Conservation (phyloP, 2,329 filamentous ascomycete genomes). For the Stagonosporopsis chrysanthemi region DNA sequence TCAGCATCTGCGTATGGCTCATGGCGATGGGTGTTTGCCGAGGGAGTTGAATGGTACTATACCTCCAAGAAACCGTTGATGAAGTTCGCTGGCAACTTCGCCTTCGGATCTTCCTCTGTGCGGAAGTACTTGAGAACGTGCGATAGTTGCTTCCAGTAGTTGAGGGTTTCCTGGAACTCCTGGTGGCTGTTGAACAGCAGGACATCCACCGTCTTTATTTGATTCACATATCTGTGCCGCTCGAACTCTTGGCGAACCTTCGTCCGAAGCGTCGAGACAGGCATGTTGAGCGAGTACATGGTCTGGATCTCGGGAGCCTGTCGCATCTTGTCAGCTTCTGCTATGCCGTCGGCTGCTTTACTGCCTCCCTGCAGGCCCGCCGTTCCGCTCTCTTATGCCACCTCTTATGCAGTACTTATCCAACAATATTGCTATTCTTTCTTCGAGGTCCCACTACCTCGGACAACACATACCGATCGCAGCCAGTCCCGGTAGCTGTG, state of each 20-base stretch:
- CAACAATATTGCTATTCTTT: not conserved
- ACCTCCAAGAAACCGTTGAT: constrained; percentile 96
- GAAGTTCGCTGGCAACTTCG: constrained; percentile 84
- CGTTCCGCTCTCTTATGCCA: not conserved
- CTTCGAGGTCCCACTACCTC: not conserved
- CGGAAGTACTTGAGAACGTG: constrained; percentile 98
- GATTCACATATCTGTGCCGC: constrained; percentile 89
- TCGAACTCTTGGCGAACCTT: constrained; percentile 98
- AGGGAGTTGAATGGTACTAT: constrained; percentile 40
- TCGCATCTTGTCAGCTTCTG: constrained; percentile 20
- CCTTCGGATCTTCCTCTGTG: constrained; percentile 79
- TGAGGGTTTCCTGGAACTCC: constrained; percentile 98
- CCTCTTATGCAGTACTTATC: not conserved
- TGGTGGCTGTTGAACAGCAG: constrained; percentile 88
- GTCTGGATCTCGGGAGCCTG: constrained; percentile 96
- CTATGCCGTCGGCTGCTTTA: not conserved
- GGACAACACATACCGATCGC: constrained; percentile 76
- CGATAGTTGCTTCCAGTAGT: constrained; percentile 97
- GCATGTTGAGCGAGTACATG: constrained; percentile 94
- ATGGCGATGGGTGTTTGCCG: not conserved
- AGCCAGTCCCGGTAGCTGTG: constrained; percentile 95
- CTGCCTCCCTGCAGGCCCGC: not conserved
- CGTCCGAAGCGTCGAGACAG: constrained; percentile 85
- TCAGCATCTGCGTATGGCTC: constrained; percentile 9
- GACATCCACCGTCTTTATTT: constrained; percentile 87